Percentiles rank a stretch among this genome's conserved stretches.
phyloP scores from a whole-genome alignment of 352 stramenopile genomes.

The Globisporangium nagaii region DNA sequence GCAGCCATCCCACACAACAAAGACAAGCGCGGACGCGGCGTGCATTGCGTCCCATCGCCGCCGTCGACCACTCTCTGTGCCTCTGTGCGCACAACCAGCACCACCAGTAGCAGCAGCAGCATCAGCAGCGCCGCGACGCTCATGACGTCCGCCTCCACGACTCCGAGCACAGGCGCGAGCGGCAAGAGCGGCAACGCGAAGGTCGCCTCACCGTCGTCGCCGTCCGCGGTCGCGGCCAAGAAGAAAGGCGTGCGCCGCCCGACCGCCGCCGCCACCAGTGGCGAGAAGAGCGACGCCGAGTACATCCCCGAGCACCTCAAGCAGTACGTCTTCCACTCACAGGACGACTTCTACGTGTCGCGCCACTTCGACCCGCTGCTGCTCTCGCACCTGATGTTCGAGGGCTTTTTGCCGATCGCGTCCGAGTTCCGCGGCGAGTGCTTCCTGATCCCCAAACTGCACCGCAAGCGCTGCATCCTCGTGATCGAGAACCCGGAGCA shows the following conservation, averaged over 20 bases:
- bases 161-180: neutral
- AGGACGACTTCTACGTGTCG: conserved; percentile 93
- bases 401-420: conserved; percentile 94
- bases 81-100: neutral
- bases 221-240: conserved; percentile 2
- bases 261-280: neutral
- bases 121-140: neutral
- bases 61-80: no score
- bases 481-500: conserved; percentile 58
- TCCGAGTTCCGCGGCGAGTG: conserved; percentile 63
- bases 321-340: conserved; percentile 85
- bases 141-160: conserved; percentile 2
- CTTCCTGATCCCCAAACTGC: conserved; percentile 87
- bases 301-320: conserved; percentile 86
- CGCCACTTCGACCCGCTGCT: conserved; percentile 85
- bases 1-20: neutral
- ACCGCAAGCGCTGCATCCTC: conserved; percentile 87
- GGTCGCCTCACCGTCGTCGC: neutral
- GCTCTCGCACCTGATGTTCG: conserved; percentile 89
- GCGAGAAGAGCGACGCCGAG: conserved; percentile 47
- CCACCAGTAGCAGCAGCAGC: no score
- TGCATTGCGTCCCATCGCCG: no score
- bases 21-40: no score
- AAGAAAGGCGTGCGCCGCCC: neutral
- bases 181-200: neutral